A percentile compares a stretch with the other conserved stretches of the same genome.
Evolutionary conservation across 2,329 filamentous ascomycete species (phyloP).

Genomic region (Fusarium veterinarium): DNA sequence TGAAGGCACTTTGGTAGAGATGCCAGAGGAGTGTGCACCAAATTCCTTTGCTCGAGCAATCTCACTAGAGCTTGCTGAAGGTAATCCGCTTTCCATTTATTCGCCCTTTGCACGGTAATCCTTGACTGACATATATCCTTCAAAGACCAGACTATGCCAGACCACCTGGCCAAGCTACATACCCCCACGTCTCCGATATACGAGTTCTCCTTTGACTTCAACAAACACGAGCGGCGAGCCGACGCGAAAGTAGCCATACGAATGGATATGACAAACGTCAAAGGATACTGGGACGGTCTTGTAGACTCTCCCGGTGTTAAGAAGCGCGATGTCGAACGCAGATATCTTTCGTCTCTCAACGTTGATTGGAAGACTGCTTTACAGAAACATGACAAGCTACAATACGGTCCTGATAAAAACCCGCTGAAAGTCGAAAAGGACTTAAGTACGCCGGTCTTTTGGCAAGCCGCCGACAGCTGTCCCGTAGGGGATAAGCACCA

Average conservation of each 20-base stretch:
- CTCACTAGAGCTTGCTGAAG: not conserved
- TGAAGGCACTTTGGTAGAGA: constrained; percentile 13
- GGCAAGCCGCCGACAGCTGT: not conserved
- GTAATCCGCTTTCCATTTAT: not conserved
- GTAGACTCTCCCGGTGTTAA: not conserved
- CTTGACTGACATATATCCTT: not conserved
- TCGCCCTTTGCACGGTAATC: not conserved
- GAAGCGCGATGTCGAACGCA: rapidly evolving
- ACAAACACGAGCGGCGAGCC: not conserved
- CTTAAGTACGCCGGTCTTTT: not conserved
- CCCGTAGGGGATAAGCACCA: rapidly evolving
- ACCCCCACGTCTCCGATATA: not conserved
- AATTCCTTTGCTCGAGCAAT: constrained; percentile 15
- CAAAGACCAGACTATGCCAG: not conserved
- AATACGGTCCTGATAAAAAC: too few species aligned
- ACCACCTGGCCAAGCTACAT: rapidly evolving
- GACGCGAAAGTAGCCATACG: not conserved
- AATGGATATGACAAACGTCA: not conserved
- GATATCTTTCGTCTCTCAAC: rapidly evolving
- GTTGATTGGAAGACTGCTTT: rapidly evolving
- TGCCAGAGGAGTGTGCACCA: constrained; percentile 11
- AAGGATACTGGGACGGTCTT: not conserved
- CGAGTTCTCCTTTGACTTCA: constrained; percentile 16
- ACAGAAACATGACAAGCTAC: rapidly evolving
- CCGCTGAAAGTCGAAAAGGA: rapidly evolving